Evolutionary conservation across 2,329 filamentous ascomycete species (phyloP), one percentile per base, ranked within the genome.

Genomic region (Exophiala aquamarina): DNA sequence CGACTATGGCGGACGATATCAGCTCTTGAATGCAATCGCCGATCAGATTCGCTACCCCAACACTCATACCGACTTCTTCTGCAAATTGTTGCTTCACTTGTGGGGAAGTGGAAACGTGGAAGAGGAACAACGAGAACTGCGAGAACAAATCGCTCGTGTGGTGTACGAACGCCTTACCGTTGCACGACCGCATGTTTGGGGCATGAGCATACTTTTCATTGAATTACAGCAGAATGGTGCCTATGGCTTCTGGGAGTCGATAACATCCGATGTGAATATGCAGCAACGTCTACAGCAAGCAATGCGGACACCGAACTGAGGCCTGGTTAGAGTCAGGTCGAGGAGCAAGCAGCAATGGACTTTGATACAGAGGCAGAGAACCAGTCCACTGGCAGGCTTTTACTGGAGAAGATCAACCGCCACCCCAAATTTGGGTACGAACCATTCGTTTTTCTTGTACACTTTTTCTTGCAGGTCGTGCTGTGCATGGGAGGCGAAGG

Each of bases 141-240:
- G 92, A 28, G 87, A 97, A 70, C 89, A 94, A 66, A 92, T 98
- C 49, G 89, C 89, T 42, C 83, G 92, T 37, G 83, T 96, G 18
- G 74, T 98, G 36, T 76, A 96, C 29, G 93, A 98, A 75, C 83
- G 93, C 39, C 75, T 96, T 37, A 81, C 94, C 50, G 87, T 89
- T 17, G 89, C 89, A 66, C 89, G 91, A 71, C 92, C 92, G 42
- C 92, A 97, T 66, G 92, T 94, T 14, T 97, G 92, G 92, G 94
- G 94, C 10, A 73, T 98, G 34, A 84, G 96, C 65, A 84, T 91
- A 54, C 92, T 90, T 28, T 79, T 95, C 52, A 73, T 93, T 54
- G 93, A 97, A 72, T 78, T 98, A 47, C 77, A 95, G 58, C 94
- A 95, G 75, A 96, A 95, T 65, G 84, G 87, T 44, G 88, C 84